Evolutionary conservation across 2,329 filamentous ascomycete genomes (phyloP).

Genomic region (Botrytis medusae): DNA sequence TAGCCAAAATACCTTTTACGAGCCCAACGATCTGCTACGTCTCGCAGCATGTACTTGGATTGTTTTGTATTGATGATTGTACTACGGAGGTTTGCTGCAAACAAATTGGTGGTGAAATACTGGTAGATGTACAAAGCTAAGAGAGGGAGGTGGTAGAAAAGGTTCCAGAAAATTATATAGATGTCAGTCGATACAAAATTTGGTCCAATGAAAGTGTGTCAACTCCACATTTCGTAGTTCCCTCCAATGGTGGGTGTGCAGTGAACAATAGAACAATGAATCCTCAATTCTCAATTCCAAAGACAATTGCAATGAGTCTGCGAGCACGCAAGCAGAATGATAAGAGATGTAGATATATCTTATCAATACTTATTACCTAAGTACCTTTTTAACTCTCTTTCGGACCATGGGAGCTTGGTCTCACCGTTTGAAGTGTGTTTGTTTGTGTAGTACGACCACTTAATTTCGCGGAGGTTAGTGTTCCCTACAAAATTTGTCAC

Average conservation of each 20-base stretch:
- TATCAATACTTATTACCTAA: conserved; percentile 9
- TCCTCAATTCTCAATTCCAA: not conserved
- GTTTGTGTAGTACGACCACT: not conserved
- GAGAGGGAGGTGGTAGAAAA: not conserved
- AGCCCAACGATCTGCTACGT: conserved; percentile 52
- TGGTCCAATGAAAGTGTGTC: not conserved
- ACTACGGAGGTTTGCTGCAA: not conserved
- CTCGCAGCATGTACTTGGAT: conserved; percentile 51
- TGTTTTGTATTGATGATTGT: conserved; percentile 3
- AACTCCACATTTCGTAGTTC: not conserved
- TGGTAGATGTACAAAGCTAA: not conserved
- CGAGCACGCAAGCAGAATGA: conserved; percentile 2
- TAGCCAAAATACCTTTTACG: conserved; percentile 47
- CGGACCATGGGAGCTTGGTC: not conserved
- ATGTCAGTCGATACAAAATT: not conserved
- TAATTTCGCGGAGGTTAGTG: not conserved
- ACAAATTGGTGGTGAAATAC: not conserved
- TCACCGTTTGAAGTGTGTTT: not conserved
- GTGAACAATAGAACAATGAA: not conserved
- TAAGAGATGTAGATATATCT: not conserved
- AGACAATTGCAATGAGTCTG: not conserved
- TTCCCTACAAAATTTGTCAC: not conserved
- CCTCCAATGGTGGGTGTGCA: not conserved
- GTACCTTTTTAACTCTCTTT: not conserved
- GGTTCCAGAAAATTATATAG: conserved; percentile 6